Percentiles rank a stretch among this genome's conserved stretches.
These are phyloP conservation scores for Pseudozyma tsukubaensis DNA, from an alignment of 1,284 basidiomycete species.

Conservation along the genomic window DNA sequence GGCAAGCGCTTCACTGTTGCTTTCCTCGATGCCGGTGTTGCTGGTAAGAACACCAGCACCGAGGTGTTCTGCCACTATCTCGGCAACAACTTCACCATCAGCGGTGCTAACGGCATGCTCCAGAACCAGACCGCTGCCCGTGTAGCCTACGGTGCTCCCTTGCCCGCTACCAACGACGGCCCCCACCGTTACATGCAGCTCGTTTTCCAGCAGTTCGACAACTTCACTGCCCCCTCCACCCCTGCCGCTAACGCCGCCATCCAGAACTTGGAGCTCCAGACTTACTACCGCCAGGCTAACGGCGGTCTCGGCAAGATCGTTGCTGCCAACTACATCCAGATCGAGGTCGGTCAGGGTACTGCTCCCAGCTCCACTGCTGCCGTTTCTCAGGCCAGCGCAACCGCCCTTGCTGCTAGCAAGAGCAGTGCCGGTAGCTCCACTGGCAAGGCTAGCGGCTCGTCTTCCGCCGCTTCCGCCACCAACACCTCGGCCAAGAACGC, in stretches of 20 bases:
- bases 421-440: conserved; percentile 26
- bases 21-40: conserved; percentile 46
- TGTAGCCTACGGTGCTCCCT: conserved; percentile 48
- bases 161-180: conserved; percentile 47
- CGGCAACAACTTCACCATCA: conserved; percentile 47
- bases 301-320: conserved; percentile 54
- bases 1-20: conserved; percentile 45
- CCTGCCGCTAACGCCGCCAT: conserved; percentile 36
- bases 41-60: conserved; percentile 40
- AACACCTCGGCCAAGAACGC: conserved; percentile 10
- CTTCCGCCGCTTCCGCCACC: conserved; percentile 10
- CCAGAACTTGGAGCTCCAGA: conserved; percentile 26
- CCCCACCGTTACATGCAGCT: conserved; percentile 61
- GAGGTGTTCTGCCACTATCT: conserved; percentile 49
- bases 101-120: conserved; percentile 28
- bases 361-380: conserved; percentile 43
- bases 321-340: conserved; percentile 58
- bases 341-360: conserved; percentile 41
- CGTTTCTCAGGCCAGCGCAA: conserved; percentile 33
- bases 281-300: conserved; percentile 50
- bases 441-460: conserved; percentile 15
- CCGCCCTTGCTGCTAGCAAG: conserved; percentile 41
- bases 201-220: conserved; percentile 54
- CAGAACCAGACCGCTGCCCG: conserved; percentile 35
- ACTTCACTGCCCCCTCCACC: conserved; percentile 47